Percentiles rank a stretch among this genome's conserved stretches.
Conservation (phyloP, 2,329 filamentous ascomycete genomes). For the Pestalotiopsis sp. region DNA sequence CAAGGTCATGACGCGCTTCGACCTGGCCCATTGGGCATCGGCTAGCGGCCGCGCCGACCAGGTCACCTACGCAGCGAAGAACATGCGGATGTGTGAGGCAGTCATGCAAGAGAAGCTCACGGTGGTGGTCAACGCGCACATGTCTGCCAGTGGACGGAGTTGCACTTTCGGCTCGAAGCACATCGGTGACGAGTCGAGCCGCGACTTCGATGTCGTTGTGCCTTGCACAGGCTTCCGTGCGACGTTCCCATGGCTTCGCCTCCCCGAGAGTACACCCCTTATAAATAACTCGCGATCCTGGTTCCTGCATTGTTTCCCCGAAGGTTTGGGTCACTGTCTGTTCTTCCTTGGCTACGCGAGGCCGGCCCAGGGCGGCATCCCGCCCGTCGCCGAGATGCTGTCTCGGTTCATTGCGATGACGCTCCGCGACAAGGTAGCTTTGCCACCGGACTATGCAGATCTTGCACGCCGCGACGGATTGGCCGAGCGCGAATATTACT, state of each 20-base stretch:
- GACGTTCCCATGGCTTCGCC: not conserved
- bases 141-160: not conserved
- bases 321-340: not conserved
- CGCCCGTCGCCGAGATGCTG: not conserved
- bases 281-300: not conserved
- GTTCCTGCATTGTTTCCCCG: not conserved
- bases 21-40: not conserved
- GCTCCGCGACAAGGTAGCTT: not conserved
- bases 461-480: not conserved
- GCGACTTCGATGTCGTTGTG: not conserved
- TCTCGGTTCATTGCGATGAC: not conserved
- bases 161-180: not conserved
- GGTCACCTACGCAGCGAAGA: not conserved
- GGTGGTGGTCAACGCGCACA: not conserved
- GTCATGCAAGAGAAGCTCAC: not conserved
- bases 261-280: not conserved
- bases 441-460: not conserved
- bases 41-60: not conserved
- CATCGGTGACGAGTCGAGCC: too few relatives aligned
- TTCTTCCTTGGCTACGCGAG: not conserved
- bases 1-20: not conserved
- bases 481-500: not conserved
- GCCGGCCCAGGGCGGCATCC: not conserved
- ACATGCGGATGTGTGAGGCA: not conserved
- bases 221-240: not conserved